Evolutionary conservation across 148 eudicot species (phyloP).

Genomic region (Vaccinium myrtillus): DNA sequence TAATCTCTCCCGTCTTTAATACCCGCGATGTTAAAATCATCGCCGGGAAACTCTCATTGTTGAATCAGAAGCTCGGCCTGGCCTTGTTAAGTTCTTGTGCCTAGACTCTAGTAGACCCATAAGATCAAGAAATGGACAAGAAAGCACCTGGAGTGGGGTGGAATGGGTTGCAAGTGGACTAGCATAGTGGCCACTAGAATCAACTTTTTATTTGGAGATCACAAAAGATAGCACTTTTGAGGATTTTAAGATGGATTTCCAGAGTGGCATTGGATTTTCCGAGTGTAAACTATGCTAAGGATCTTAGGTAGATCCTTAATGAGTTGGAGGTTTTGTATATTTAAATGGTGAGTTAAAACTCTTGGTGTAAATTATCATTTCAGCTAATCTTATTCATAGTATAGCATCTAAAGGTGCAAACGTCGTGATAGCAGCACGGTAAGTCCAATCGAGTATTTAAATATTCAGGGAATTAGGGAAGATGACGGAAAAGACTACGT

Average conservation of each 20-base stretch:
- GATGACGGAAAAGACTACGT: background rate
- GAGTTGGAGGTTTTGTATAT: background rate
- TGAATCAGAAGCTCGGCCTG: background rate
- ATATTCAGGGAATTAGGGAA: background rate
- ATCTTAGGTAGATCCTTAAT: background rate
- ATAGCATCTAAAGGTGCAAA: too few relatives aligned
- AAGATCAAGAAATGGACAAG: background rate
- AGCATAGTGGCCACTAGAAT: conserved; percentile 16
- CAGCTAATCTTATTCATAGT: too few relatives aligned
- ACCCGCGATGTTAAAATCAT: background rate
- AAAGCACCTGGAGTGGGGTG: background rate
- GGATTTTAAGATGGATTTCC: background rate
- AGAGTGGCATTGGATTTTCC: background rate
- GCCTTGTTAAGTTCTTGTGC: background rate
- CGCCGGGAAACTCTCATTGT: background rate
- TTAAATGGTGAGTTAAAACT: background rate
- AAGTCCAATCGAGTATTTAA: too few relatives aligned
- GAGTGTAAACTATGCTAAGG: background rate
- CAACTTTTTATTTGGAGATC: background rate
- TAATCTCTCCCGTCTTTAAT: background rate
- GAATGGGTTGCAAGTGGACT: background rate
- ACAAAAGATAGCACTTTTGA: background rate
- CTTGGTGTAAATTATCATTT: too few relatives aligned
- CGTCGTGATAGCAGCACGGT: too few relatives aligned
- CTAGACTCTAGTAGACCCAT: background rate